phyloP scores from a whole-genome alignment of 495 filamentous ascomycete species.

The Penicillium psychrofluorescens region DNA sequence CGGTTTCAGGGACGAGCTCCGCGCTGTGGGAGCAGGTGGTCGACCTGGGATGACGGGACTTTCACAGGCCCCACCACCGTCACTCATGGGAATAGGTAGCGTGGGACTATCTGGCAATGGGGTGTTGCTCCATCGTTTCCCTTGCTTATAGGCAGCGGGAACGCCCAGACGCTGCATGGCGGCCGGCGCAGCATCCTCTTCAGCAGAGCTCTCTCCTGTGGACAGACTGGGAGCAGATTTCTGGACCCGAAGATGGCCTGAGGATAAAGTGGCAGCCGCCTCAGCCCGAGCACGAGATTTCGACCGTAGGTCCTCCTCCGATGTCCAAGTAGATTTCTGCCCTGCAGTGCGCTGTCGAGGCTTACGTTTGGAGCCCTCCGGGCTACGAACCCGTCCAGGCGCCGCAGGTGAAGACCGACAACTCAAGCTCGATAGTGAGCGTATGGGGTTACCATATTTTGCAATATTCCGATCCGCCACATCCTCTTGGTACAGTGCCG shows the following conservation, averaged over 20 bases:
- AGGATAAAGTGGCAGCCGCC: conserved; percentile 1
- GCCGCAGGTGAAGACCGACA: conserved; percentile 17
- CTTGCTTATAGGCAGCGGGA: conserved; percentile 32
- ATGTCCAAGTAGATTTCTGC: conserved; percentile 7
- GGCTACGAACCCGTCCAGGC: conserved; percentile 13
- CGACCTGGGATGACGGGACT: not conserved
- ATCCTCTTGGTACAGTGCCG: conserved; percentile 35
- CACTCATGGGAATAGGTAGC: conserved; percentile 16
- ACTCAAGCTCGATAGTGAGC: conserved; percentile 19
- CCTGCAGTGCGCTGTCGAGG: conserved; percentile 3
- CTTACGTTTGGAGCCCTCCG: conserved; percentile 7
- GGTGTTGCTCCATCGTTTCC: conserved; percentile 28
- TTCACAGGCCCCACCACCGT: conserved; percentile 4
- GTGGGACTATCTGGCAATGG: conserved; percentile 38
- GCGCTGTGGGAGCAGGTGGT: conserved; percentile 6
- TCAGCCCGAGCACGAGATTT: conserved; percentile 4
- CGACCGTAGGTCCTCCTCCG: conserved; percentile 14
- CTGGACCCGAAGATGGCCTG: conserved; percentile 14
- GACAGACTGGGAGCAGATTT: conserved; percentile 28
- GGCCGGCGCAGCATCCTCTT: conserved; percentile 8
- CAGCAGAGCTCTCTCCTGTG: conserved; percentile 9
- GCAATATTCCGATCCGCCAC: conserved; percentile 38
- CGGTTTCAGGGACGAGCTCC: conserved; percentile 7
- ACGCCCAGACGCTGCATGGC: conserved; percentile 23
- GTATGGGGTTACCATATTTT: conserved; percentile 12